Evolutionary conservation across 345 rosid genomes (phyloP).

Genomic region (Firmiana major): DNA sequence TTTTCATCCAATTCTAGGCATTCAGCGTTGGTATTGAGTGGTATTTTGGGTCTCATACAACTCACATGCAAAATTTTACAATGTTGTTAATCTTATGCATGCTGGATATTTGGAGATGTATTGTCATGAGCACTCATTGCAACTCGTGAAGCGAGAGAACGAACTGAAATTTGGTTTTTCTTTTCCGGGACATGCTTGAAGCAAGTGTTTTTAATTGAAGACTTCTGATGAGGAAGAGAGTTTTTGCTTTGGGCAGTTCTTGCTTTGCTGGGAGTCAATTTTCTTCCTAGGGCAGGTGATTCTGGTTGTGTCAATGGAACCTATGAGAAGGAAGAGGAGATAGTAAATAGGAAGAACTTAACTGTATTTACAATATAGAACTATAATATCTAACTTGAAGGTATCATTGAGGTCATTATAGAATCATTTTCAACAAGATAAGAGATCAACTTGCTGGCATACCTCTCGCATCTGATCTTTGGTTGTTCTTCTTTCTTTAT

Average conservation of each 20-base stretch:
- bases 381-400: not conserved
- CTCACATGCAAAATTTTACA: not conserved
- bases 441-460: not conserved
- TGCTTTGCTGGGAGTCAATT: slow-evolving; percentile 15
- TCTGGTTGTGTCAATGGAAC: slow-evolving; percentile 27
- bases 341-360: not conserved
- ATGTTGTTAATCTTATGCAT: not conserved
- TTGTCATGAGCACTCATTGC: slow-evolving; percentile 27
- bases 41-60: not conserved
- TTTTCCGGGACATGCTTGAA: slow-evolving; percentile 26
- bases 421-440: not conserved
- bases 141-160: slow-evolving; percentile 21
- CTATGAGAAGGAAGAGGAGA: slow-evolving; percentile 12
- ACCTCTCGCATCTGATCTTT: slow-evolving; percentile 49
- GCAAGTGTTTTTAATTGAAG: slow-evolving; percentile 23
- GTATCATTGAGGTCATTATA: not conserved
- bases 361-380: not conserved
- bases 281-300: slow-evolving; percentile 25
- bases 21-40: not conserved
- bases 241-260: slow-evolving; percentile 14
- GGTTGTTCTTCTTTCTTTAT: slow-evolving; percentile 45
- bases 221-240: slow-evolving; percentile 22
- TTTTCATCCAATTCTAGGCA: not conserved
- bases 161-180: slow-evolving; percentile 19
- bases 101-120: slow-evolving; percentile 41